phyloP scores from a whole-genome alignment of 164 flowering plant species.

The Stephania yunnanensis region DNA sequence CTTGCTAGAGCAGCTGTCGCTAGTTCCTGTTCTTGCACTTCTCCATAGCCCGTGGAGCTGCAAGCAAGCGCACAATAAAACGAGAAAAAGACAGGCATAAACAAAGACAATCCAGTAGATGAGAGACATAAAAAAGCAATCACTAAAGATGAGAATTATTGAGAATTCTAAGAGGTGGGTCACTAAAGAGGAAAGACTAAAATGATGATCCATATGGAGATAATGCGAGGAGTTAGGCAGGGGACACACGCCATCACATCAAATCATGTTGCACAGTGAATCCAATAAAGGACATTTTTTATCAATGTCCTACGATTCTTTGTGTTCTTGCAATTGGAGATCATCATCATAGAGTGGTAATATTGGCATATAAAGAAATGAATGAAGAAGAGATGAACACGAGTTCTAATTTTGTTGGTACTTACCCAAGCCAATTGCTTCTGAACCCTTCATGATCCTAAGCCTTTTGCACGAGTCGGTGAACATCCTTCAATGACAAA shows the following conservation, averaged over 20 bases:
- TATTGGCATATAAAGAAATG: not conserved
- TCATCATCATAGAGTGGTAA: not conserved
- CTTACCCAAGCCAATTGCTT: constrained; percentile 52
- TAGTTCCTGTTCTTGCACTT: constrained; percentile 54
- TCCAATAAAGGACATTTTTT: not conserved
- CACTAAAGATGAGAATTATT: not conserved
- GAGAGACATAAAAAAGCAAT: not conserved
- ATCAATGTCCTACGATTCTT: constrained; percentile 3
- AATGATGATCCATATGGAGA: not conserved
- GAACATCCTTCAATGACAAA: constrained; percentile 12
- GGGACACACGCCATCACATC: constrained; percentile 12
- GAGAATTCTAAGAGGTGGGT: not conserved
- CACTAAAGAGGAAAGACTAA: not conserved
- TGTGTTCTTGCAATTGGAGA: not conserved
- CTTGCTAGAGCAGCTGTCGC: constrained; percentile 4
- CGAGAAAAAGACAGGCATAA: not conserved
- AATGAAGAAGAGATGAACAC: constrained; percentile 6
- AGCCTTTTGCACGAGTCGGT: constrained; percentile 12
- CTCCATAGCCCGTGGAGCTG: constrained; percentile 75
- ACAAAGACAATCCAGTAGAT: not conserved
- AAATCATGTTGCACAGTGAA: constrained; percentile 7
- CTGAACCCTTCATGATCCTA: constrained; percentile 15
- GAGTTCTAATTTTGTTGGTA: constrained; percentile 3
- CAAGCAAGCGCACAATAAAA: constrained; percentile 10
- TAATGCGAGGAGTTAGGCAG: not conserved